A percentile compares a stretch with the other conserved stretches of the same genome.
Conservation (phyloP, 2,329 filamentous ascomycete genomes). For the Sporothrix inflata region DNA sequence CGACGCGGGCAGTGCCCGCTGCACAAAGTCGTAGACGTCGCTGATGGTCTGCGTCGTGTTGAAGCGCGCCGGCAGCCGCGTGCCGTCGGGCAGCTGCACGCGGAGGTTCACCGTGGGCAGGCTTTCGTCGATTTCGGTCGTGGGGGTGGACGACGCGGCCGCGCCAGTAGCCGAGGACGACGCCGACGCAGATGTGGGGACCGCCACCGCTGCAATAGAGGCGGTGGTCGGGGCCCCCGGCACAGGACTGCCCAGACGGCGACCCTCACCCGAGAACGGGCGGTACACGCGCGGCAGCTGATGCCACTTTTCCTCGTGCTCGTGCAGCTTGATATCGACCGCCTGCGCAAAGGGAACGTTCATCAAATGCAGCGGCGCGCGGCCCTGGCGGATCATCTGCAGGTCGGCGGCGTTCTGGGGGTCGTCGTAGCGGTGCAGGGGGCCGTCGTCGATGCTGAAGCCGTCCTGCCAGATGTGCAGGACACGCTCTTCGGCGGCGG, state of each 20-base stretch:
- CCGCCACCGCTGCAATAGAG: constrained; percentile 26
- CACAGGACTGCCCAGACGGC: constrained; percentile 76
- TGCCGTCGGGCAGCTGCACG: constrained; percentile 78
- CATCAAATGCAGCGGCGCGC: constrained; percentile 77
- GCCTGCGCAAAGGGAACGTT: constrained; percentile 74
- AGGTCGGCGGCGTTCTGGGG: constrained; percentile 73
- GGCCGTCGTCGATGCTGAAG: constrained; percentile 82
- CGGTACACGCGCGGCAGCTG: constrained; percentile 74
- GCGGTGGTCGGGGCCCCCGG: constrained; percentile 58
- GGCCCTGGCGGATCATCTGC: constrained; percentile 74
- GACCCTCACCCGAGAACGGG: constrained; percentile 72
- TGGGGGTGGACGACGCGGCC: constrained; percentile 42
- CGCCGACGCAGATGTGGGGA: constrained; percentile 38
- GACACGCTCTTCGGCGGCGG: constrained; percentile 61
- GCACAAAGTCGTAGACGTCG: constrained; percentile 76
- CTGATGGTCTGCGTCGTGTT: constrained; percentile 78
- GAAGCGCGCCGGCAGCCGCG: constrained; percentile 76
- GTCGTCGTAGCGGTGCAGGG: constrained; percentile 77
- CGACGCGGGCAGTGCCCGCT: constrained; percentile 62
- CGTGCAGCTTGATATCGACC: constrained; percentile 77
- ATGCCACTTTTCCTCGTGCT: constrained; percentile 74
- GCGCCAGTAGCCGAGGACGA: constrained; percentile 39
- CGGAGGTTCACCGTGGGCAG: constrained; percentile 72
- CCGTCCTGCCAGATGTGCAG: constrained; percentile 83
- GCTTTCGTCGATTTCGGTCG: constrained; percentile 59